Conservation (phyloP, 1,284 basidiomycete species). For the Malassezia sympodialis region DNA sequence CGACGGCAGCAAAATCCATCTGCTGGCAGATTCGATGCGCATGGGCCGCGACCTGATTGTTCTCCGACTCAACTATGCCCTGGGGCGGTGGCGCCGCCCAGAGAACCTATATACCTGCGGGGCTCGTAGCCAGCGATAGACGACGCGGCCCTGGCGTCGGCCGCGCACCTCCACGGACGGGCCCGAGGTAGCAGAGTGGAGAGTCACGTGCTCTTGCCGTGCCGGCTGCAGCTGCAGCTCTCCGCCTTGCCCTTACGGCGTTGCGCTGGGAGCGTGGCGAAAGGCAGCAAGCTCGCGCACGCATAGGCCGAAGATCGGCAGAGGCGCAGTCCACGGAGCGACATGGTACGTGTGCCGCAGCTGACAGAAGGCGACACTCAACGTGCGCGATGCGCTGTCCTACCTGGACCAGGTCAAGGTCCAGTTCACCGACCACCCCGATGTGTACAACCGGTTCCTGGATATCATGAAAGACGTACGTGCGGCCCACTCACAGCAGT, state of each 20-base stretch:
- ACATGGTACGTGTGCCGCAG: conserved; percentile 6
- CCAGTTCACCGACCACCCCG: conserved; percentile 77
- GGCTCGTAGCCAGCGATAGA: background rate
- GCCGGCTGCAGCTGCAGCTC: background rate
- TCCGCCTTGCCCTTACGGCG: background rate
- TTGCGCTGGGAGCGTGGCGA: background rate
- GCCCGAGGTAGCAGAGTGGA: background rate
- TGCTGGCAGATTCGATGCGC: conserved; percentile 68
- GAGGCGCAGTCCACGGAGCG: background rate
- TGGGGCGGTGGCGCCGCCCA: conserved; percentile 55
- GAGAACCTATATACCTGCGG: background rate
- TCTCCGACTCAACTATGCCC: conserved; percentile 66
- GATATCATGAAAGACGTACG: conserved; percentile 90
- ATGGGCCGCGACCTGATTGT: conserved; percentile 80
- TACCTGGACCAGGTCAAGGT: conserved; percentile 91
- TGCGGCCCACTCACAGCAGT: conserved; percentile 23
- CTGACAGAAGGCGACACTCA: conserved; percentile 40
- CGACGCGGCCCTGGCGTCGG: no score
- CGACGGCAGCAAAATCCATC: conserved; percentile 75
- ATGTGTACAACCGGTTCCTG: conserved; percentile 92
- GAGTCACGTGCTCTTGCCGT: conserved; percentile 5
- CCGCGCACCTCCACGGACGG: background rate
- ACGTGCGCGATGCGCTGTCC: conserved; percentile 75
- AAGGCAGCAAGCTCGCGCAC: background rate
- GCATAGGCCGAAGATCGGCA: background rate